Conservation (phyloP, 228 moss, liverwort and hornwort species). For the Sphagnum magellanicum region DNA sequence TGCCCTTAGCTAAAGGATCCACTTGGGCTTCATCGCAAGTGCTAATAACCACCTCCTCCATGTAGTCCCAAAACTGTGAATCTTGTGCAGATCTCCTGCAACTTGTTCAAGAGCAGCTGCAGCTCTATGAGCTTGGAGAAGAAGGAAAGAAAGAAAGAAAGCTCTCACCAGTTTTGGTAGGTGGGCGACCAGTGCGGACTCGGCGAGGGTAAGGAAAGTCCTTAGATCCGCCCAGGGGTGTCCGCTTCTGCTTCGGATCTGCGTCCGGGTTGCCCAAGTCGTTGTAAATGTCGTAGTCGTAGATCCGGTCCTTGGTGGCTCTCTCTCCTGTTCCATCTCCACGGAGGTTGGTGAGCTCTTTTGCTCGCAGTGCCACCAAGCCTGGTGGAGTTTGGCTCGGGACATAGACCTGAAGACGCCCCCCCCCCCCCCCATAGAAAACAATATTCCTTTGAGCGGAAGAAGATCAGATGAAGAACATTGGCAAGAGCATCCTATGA, state of each 20-base stretch:
- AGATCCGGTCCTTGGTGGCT: constrained; percentile 58
- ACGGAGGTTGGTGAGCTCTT: constrained; percentile 40
- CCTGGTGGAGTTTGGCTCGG: constrained; percentile 59
- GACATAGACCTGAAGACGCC: constrained; percentile 33
- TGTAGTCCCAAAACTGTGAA: too few relatives aligned
- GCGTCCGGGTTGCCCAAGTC: constrained; percentile 60
- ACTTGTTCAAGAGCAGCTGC: too few relatives aligned
- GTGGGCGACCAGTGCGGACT: constrained; percentile 14
- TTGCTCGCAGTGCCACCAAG: constrained; percentile 36
- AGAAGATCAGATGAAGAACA: too few relatives aligned
- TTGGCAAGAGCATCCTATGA: too few relatives aligned
- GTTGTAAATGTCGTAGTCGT: constrained; percentile 67
- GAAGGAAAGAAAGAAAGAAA: too few relatives aligned
- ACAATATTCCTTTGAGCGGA: too few relatives aligned
- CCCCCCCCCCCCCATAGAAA: too few relatives aligned
- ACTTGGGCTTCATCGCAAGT: too few relatives aligned
- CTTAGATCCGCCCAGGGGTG: constrained; percentile 37
- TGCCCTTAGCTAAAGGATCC: too few relatives aligned
- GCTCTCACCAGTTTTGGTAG: background rate
- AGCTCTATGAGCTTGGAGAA: too few relatives aligned
- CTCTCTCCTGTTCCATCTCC: constrained; percentile 47
- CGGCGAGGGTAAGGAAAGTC: constrained; percentile 18
- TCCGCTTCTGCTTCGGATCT: constrained; percentile 28
- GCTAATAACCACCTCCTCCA: too few relatives aligned
- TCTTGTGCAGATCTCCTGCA: too few relatives aligned